phyloP scores from a whole-genome alignment of 2,329 filamentous ascomycete genomes.

The Geosmithia putterillii region DNA sequence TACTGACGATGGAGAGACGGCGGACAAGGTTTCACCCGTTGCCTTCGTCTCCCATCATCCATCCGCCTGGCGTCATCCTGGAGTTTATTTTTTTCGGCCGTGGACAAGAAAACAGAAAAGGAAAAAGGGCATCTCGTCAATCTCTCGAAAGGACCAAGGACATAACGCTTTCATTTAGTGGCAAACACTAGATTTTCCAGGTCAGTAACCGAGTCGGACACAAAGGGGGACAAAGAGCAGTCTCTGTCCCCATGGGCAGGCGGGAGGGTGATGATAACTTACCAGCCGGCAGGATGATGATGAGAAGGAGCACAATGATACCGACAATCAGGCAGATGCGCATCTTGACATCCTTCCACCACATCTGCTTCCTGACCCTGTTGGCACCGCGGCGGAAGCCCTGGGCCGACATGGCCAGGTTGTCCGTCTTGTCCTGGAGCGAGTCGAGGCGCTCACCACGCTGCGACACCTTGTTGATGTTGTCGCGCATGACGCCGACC shows the following conservation, averaged over 20 bases:
- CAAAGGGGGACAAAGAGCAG: neutral
- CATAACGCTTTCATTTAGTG: neutral
- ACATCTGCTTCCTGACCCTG: slow-evolving; percentile 94
- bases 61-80: too few species aligned
- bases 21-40: neutral
- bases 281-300: slow-evolving; percentile 94
- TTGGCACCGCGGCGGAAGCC: slow-evolving; percentile 95
- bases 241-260: neutral
- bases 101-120: neutral
- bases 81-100: neutral
- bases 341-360: slow-evolving; percentile 99
- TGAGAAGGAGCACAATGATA: slow-evolving; percentile 78
- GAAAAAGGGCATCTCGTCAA: neutral
- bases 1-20: too few species aligned
- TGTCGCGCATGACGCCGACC: slow-evolving; percentile 89
- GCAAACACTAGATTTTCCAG: neutral
- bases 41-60: neutral
- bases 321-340: slow-evolving; percentile 88
- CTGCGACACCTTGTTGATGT: slow-evolving; percentile 93
- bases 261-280: too few species aligned
- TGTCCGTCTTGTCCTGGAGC: slow-evolving; percentile 89
- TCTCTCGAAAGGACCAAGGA: neutral
- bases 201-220: neutral
- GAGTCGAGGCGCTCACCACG: slow-evolving; percentile 82
- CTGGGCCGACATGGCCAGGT: slow-evolving; percentile 83